Percentiles rank a stretch among this genome's conserved stretches.
Evolutionary conservation across 2,329 filamentous ascomycete species (phyloP).

Genomic region (Calonectria fujianensis): DNA sequence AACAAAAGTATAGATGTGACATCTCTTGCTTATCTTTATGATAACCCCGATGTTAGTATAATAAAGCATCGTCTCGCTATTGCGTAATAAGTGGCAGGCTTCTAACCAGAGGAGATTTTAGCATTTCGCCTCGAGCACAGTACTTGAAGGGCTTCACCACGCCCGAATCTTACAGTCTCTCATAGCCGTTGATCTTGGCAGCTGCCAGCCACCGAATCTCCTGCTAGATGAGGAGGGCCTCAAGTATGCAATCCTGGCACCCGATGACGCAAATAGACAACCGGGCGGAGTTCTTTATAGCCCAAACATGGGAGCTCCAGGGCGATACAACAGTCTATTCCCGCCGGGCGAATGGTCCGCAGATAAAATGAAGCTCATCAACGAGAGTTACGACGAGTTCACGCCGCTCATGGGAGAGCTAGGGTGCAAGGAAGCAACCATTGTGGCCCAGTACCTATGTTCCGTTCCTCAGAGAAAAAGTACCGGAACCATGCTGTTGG

Average conservation of each 20-base stretch:
- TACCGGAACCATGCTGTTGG: conserved; percentile 37
- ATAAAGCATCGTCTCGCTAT: neutral
- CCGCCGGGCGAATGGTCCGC: conserved; percentile 1
- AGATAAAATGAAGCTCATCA: conserved; percentile 21
- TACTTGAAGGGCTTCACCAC: conserved; percentile 36
- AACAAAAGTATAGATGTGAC: neutral
- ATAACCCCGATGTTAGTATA: conserved; percentile 15
- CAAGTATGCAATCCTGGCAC: conserved; percentile 37
- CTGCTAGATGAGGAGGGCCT: conserved; percentile 31
- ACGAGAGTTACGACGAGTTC: conserved; percentile 37
- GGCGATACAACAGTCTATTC: conserved; percentile 33
- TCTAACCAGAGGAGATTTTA: neutral
- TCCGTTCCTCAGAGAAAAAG: conserved; percentile 42
- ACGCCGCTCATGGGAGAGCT: conserved; percentile 25
- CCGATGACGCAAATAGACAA: conserved; percentile 39
- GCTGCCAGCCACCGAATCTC: conserved; percentile 18
- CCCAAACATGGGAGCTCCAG: neutral
- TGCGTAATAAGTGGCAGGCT: neutral
- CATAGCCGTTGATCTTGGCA: conserved; percentile 38
- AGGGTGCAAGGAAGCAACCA: conserved; percentile 5
- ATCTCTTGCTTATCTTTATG: neutral
- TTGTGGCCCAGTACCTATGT: conserved; percentile 43
- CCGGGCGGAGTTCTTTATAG: conserved; percentile 4
- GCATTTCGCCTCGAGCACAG: neutral
- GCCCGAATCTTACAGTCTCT: conserved; percentile 40